Evolutionary conservation across 2,329 filamentous ascomycete genomes (phyloP).

Genomic region (Trichoderma arundinaceum): DNA sequence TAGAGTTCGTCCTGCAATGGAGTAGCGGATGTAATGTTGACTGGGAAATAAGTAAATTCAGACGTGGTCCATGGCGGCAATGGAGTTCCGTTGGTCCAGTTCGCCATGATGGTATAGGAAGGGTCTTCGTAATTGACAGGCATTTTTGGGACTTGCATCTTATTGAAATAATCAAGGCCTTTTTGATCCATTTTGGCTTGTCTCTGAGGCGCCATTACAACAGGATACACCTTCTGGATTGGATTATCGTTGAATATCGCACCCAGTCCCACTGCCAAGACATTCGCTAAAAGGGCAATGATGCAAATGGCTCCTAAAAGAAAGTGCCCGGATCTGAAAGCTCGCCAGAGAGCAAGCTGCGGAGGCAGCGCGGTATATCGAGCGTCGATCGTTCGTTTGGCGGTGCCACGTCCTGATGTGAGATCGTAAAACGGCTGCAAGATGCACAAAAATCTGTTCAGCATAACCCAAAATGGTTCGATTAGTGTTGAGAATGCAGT

Average conservation of each 20-base stretch:
- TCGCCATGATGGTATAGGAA: conserved; percentile 50
- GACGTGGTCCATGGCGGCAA: conserved; percentile 58
- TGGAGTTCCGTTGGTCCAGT: conserved; percentile 49
- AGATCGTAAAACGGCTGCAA: conserved; percentile 61
- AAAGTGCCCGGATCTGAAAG: conserved; percentile 52
- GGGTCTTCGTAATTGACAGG: conserved; percentile 35
- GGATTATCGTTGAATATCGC: conserved; percentile 54
- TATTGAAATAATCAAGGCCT: not conserved
- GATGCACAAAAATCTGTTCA: conserved; percentile 60
- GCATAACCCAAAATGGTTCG: conserved; percentile 61
- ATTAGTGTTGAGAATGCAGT: conserved; percentile 60
- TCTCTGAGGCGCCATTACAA: not conserved
- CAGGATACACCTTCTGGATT: not conserved
- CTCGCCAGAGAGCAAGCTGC: conserved; percentile 55
- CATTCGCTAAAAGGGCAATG: conserved; percentile 56
- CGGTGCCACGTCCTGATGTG: conserved; percentile 43
- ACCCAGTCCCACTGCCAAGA: conserved; percentile 58
- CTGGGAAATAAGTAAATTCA: conserved; percentile 41
- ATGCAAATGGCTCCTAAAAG: conserved; percentile 54
- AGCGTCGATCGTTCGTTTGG: conserved; percentile 48
- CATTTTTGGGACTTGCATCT: not conserved
- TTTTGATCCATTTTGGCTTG: not conserved
- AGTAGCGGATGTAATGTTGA: too few species aligned
- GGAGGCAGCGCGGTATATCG: conserved; percentile 62
- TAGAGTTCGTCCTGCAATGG: not conserved